Evolutionary conservation across 768 basidiomycete genomes (phyloP).

Genomic region (Suillus sp.): DNA sequence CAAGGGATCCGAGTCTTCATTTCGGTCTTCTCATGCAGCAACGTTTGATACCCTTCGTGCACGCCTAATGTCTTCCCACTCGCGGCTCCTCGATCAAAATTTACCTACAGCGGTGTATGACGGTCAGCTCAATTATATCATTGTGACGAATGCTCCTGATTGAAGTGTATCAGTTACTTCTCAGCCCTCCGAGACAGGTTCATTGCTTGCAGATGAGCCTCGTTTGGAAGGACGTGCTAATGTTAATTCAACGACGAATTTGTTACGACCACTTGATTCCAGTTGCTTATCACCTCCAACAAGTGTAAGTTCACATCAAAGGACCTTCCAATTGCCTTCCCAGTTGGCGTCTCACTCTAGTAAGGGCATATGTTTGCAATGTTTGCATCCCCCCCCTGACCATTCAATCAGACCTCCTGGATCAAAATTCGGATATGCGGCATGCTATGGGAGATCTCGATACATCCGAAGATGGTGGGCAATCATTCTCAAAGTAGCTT

Average conservation of each 20-base stretch:
- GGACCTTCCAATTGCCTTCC: constrained; percentile 55
- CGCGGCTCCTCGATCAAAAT: constrained; percentile 40
- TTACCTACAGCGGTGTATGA: constrained; percentile 35
- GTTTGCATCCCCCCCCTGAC: constrained; percentile 9
- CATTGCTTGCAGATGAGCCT: constrained; percentile 21
- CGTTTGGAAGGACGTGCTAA: constrained; percentile 21
- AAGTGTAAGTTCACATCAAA: constrained; percentile 57
- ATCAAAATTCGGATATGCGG: constrained; percentile 75
- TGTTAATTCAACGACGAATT: constrained; percentile 30
- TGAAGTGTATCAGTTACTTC: constrained; percentile 5
- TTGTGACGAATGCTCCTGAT: background rate
- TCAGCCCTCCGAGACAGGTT: constrained; percentile 16
- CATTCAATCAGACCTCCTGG: constrained; percentile 56
- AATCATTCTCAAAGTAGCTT: constrained; percentile 2
- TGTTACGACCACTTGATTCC: constrained; percentile 41
- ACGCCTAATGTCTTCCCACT: constrained; percentile 42
- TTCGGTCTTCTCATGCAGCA: constrained; percentile 45
- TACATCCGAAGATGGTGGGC: constrained; percentile 48
- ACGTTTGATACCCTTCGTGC: constrained; percentile 51
- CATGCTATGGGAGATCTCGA: constrained; percentile 58
- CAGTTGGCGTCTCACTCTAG: constrained; percentile 56
- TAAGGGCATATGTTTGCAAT: constrained; percentile 32
- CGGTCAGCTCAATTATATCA: constrained; percentile 32
- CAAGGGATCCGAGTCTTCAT: constrained; percentile 38
- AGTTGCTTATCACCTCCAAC: constrained; percentile 46